Evolutionary conservation across 305 asterid species (phyloP), one percentile per base, ranked within the genome.

Genomic region (Petunia hybrid): DNA sequence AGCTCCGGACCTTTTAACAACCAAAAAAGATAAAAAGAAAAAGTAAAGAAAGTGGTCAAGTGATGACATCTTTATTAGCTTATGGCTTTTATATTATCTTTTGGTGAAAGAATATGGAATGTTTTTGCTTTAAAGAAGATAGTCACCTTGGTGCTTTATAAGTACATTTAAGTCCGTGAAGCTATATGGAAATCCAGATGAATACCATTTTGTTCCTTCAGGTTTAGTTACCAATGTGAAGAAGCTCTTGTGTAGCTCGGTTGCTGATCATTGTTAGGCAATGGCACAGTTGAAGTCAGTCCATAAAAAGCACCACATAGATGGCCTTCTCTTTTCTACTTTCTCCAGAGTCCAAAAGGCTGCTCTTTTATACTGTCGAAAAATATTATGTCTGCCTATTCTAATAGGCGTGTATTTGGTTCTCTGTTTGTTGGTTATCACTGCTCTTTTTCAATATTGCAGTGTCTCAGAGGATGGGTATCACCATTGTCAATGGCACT

Each of bases 231-330:
- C 39, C 10, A 61, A 22, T 31, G 39, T 31, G 2, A 51, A 48
- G 40, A 8, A 61, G 66, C 39, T 61, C 69, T 63, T 10, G 69
- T 36, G 16, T 41, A 62, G 35, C 8, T 36, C 0, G 67, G 69
- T 63, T 63, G 8, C 69, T 63, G 42, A 63, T 63, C 43, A 9
- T 63, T 63, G 69, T 63, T 36, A 2, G 69, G 39, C 65, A 60
- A 60, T 60, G 16, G 8, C 14, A 36, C 43, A 36, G 7, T 63
- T 63, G 43, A 63, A 63, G 69, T 1, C 43, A 63, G 43, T 63
- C 69, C 42, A 63, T 35, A 2, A 63, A 63, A 63, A 63, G 69
- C 69, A 9, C 41, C 69, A 36, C 10, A 16, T 63, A 63, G 69
- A 36, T 36, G 43, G 43, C 69, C 2, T 2, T 63, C 36, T 63